Conservation (phyloP, 768 basidiomycete genomes). For the Naematelia aurantialba region DNA sequence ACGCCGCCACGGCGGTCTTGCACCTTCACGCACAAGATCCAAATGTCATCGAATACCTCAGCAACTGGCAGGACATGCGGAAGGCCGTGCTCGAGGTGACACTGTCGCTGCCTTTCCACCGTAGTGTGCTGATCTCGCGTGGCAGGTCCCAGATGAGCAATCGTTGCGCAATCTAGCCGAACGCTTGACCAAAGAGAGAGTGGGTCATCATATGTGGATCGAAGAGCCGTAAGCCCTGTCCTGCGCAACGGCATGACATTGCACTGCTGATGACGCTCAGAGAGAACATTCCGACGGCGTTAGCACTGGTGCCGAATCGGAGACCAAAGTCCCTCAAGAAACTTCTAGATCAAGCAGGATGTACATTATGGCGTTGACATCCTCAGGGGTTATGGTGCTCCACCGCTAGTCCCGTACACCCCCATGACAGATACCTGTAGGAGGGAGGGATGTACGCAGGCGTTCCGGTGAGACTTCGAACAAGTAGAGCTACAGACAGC, state of each 20-base stretch:
- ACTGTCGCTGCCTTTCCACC: background rate
- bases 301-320: slow-evolving; percentile 49
- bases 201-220: slow-evolving; percentile 48
- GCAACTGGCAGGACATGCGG: slow-evolving; percentile 37
- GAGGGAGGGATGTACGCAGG: no score
- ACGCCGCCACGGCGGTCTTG: slow-evolving; percentile 48
- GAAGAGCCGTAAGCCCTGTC: slow-evolving; percentile 46
- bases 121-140: background rate
- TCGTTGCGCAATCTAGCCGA: slow-evolving; percentile 15
- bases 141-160: slow-evolving; percentile 28
- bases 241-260: background rate
- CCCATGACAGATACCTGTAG: no score
- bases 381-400: no score
- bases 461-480: no score
- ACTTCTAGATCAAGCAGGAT: slow-evolving; percentile 36
- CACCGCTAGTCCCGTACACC: no score
- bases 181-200: slow-evolving; percentile 28
- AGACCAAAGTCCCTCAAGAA: slow-evolving; percentile 44
- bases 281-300: slow-evolving; percentile 47
- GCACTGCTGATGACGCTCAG: slow-evolving; percentile 17
- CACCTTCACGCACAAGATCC: slow-evolving; percentile 36
- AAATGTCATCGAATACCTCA: slow-evolving; percentile 39
- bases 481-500: no score
- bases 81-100: slow-evolving; percentile 43
- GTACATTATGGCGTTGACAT: slow-evolving; percentile 32